phyloP scores from a whole-genome alignment of 169 alveolate genomes.

The Plasmodium sp. region DNA sequence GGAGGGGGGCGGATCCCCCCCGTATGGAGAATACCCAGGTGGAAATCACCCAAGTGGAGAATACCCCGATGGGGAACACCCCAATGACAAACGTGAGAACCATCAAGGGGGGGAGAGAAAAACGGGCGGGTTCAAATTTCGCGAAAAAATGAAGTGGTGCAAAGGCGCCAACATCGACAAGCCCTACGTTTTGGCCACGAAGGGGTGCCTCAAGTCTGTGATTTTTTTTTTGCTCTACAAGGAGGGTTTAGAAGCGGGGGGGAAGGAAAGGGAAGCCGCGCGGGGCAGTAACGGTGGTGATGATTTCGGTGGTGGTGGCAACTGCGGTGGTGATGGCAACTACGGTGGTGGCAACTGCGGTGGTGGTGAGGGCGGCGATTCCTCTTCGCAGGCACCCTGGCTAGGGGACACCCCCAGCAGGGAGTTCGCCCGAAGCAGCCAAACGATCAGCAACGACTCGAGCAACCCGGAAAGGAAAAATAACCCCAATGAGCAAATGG shows the following conservation, averaged over 20 bases:
- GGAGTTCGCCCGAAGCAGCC: background rate
- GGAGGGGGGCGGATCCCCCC: background rate
- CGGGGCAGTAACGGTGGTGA: background rate
- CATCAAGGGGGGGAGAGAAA: background rate
- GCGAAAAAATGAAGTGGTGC: conserved; percentile 29
- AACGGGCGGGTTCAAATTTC: conserved; percentile 9
- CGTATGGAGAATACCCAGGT: background rate
- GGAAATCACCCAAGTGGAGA: no score
- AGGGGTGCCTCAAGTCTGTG: conserved; percentile 64
- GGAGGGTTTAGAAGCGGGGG: background rate
- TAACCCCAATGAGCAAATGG: background rate
- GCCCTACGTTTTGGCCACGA: conserved; percentile 72
- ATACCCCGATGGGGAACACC: background rate
- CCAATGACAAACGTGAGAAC: background rate
- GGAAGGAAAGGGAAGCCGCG: background rate
- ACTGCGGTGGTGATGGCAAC: no score
- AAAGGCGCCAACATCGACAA: conserved; percentile 46
- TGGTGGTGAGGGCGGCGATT: no score
- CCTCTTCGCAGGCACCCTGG: background rate
- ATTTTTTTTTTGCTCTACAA: conserved; percentile 51
- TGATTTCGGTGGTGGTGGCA: no score
- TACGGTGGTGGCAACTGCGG: no score
- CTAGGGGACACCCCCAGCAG: background rate
- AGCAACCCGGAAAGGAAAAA: background rate
- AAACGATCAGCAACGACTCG: background rate